A percentile compares a stretch with the other conserved stretches of the same genome.
Conservation (phyloP, 129 eudicot species). For the Chrysanthemum seticuspe region DNA sequence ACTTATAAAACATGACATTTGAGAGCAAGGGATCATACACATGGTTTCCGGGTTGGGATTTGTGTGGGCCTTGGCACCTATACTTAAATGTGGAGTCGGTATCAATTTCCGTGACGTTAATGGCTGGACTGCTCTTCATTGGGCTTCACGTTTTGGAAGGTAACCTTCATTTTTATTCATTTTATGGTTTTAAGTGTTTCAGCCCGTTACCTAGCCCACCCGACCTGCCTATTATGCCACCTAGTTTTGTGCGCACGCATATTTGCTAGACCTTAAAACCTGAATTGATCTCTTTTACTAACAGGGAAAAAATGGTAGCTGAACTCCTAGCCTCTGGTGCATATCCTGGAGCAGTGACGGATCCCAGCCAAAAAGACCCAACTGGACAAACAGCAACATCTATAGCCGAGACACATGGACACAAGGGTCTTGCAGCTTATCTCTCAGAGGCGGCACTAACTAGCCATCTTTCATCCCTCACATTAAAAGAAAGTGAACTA, state of each 20-base stretch:
- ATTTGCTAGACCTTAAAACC: neutral
- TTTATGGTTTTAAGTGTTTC: no score
- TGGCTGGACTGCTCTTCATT: conserved; percentile 98
- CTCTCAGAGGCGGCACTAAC: conserved; percentile 84
- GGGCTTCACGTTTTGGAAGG: conserved; percentile 99
- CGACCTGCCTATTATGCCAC: no score
- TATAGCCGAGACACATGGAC: conserved; percentile 66
- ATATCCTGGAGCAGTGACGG: conserved; percentile 89
- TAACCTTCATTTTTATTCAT: conserved; percentile 15
- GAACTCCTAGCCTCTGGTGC: conserved; percentile 88
- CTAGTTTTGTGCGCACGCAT: no score
- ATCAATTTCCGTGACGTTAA: conserved; percentile 76
- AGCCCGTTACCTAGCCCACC: no score
- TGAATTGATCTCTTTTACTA: conserved; percentile 10
- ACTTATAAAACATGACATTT: no score
- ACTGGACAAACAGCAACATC: conserved; percentile 87
- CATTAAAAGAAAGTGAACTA: conserved; percentile 65
- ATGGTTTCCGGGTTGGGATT: conserved; percentile 92
- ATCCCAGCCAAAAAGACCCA: conserved; percentile 76
- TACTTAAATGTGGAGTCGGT: conserved; percentile 70
- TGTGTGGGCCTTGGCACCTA: conserved; percentile 87
- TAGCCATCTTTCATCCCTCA: conserved; percentile 77
- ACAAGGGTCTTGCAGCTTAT: conserved; percentile 90
- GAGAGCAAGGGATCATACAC: conserved; percentile 94
- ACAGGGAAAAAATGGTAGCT: conserved; percentile 95